Evolutionary conservation across 352 stramenopile species (phyloP), one percentile per base, ranked within the genome.

Genomic region (Pythium brachiatum): DNA sequence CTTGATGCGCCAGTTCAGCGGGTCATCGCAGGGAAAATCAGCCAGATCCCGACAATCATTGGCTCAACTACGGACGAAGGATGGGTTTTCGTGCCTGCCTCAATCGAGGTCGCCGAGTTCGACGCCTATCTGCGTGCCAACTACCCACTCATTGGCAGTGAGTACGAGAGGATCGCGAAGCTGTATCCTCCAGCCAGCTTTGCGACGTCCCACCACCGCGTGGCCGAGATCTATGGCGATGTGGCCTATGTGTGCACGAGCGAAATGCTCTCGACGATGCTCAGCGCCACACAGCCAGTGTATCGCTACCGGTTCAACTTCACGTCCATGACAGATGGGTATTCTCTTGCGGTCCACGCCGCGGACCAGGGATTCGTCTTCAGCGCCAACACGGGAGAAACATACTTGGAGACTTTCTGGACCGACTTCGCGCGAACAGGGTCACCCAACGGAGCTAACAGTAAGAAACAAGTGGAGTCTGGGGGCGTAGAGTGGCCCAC

Each of bases 241-340:
- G 16, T 41, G 4, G 21, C 20, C 9, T 67, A 57, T 26, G 41
- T 56, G 21, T 67, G 60, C 20, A 21, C 60, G 11, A 56, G 60
- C 16, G 60, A 67, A 12, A 38, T 8, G 8, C 7, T 56, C 8
- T 41, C 53, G 9, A 15, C 20, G 15, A 12, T 7, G n/a, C 18
- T 54, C 2, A 27, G 26, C 7, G 15, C 27, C 20, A 18, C 32
- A 16, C 25, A 16, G 7, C 34, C 15, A 4, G 58, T 52, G 23
- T 68, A 46, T n/a, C 53, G 53, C 43, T 68, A 68, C 53, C 61
- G 61, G 5, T 68, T 54, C 61, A 68, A 68, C 53, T 18, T 47
- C 1, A 27, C 53, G 0, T 18, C 29, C n/a, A 16, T 48, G 13
- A 21, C 13, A 18, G 4, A 38, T 20, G 60, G 60, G 1, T 7